Conservation (phyloP, 257 asterid genomes). For the Schizonepeta tenuifolia region DNA sequence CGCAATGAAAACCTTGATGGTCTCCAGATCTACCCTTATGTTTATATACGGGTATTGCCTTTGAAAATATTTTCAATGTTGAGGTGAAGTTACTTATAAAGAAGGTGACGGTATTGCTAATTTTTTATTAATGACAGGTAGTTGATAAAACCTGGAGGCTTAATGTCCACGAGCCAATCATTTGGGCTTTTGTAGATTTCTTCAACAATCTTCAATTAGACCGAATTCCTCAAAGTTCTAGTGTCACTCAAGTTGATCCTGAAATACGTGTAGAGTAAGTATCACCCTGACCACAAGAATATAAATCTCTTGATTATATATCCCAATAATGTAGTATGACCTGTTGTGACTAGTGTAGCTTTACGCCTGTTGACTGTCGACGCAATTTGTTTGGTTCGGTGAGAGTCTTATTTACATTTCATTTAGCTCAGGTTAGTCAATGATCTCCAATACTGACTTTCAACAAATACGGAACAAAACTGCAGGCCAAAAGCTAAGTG, state of each 20-base stretch:
- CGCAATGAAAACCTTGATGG: slow-evolving; percentile 83
- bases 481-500: too few relatives aligned
- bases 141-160: slow-evolving; percentile 88
- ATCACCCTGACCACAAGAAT: neutral
- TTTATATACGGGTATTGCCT: slow-evolving; percentile 73
- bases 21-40: slow-evolving; percentile 85
- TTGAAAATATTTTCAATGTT: slow-evolving; percentile 18
- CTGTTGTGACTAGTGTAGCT: neutral
- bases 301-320: neutral
- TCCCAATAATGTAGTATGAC: neutral
- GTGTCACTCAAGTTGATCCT: slow-evolving; percentile 94
- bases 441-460: neutral
- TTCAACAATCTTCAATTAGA: slow-evolving; percentile 79
- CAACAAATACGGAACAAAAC: too few relatives aligned
- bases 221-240: slow-evolving; percentile 73
- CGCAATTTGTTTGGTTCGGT: too few relatives aligned
- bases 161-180: slow-evolving; percentile 90
- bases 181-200: slow-evolving; percentile 93
- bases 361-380: too few relatives aligned
- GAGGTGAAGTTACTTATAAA: slow-evolving; percentile 9
- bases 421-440: too few relatives aligned
- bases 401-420: too few relatives aligned
- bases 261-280: slow-evolving; percentile 96
- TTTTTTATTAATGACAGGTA: slow-evolving; percentile 51
- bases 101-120: slow-evolving; percentile 32